These are phyloP conservation scores for Boletus tomentosulus DNA, from an alignment of 768 basidiomycete species.

Conservation along the genomic window DNA sequence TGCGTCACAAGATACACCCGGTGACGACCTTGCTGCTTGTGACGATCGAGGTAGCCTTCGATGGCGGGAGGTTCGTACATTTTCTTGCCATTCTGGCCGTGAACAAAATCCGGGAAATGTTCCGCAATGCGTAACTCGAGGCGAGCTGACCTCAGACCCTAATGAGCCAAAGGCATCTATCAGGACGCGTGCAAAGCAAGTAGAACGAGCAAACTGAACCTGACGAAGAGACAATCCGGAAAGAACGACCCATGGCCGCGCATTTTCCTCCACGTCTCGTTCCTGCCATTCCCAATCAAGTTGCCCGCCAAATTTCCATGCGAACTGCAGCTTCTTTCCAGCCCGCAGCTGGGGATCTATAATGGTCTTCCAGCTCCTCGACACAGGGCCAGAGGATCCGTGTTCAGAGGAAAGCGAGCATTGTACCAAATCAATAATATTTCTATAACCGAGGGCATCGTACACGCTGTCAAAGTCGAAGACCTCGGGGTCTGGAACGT, in stretches of 20 bases:
- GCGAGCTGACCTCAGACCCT: conserved; percentile 43
- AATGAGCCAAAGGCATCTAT: background rate
- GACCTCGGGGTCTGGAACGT: conserved; percentile 51
- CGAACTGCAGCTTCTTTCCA: conserved; percentile 64
- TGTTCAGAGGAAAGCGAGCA: conserved; percentile 46
- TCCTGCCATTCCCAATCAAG: conserved; percentile 86
- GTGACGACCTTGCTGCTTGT: conserved; percentile 55
- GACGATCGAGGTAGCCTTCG: conserved; percentile 82
- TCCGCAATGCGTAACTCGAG: conserved; percentile 74
- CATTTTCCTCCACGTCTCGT: conserved; percentile 57
- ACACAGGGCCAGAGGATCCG: conserved; percentile 7
- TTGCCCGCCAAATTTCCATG: conserved; percentile 69
- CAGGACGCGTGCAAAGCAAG: conserved; percentile 9
- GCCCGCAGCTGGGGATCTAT: conserved; percentile 48
- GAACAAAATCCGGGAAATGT: conserved; percentile 54
- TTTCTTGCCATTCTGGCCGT: conserved; percentile 36
- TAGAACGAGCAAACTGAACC: conserved; percentile 37
- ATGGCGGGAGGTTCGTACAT: conserved; percentile 75
- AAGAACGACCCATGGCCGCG: conserved; percentile 68
- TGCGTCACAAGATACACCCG: conserved; percentile 69
- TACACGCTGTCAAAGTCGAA: conserved; percentile 38
- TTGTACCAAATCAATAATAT: conserved; percentile 60
- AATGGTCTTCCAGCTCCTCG: conserved; percentile 56
- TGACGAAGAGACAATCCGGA: conserved; percentile 71
- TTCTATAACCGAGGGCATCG: conserved; percentile 52